phyloP scores from a whole-genome alignment of 805 yeast species.

The Saccharomycopsis fermentans region DNA sequence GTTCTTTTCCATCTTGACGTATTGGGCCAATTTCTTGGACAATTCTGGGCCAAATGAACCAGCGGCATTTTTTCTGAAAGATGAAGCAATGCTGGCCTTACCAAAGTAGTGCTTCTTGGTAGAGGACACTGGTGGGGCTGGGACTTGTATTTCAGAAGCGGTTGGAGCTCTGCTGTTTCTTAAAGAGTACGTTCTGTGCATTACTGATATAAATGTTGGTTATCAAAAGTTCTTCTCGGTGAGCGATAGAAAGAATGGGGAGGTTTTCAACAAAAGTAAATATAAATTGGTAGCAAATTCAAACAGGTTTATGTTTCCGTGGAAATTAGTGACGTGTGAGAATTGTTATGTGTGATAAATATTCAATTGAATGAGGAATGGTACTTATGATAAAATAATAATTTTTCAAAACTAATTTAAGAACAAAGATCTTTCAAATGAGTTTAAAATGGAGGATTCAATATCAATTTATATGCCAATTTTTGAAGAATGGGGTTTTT shows the following conservation, averaged over 20 bases:
- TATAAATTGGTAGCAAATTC: neutral
- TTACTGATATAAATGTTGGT: slow-evolving; percentile 24
- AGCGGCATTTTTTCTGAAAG: slow-evolving; percentile 63
- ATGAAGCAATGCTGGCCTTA: slow-evolving; percentile 48
- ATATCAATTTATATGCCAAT: slow-evolving; percentile 1
- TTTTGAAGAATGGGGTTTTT: neutral
- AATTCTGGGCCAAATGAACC: slow-evolving; percentile 76
- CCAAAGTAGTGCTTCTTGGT: slow-evolving; percentile 87
- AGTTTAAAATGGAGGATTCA: neutral
- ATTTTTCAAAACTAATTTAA: too few species aligned
- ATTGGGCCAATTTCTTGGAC: slow-evolving; percentile 60
- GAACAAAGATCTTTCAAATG: too few species aligned
- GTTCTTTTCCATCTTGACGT: slow-evolving; percentile 74
- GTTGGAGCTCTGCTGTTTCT: slow-evolving; percentile 96
- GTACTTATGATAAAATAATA: too few species aligned
- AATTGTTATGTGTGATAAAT: too few species aligned
- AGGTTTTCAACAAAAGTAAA: neutral
- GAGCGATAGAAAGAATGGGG: neutral
- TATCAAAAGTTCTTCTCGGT: neutral
- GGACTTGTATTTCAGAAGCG: slow-evolving; percentile 86
- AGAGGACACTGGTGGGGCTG: slow-evolving; percentile 91
- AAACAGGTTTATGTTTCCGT: too few species aligned
- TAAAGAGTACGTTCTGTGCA: slow-evolving; percentile 98
- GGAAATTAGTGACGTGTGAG: too few species aligned
- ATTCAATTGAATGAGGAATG: too few species aligned